Evolutionary conservation across 1,139 yeast genomes (phyloP).

Genomic region (Geotrichum australiense): DNA sequence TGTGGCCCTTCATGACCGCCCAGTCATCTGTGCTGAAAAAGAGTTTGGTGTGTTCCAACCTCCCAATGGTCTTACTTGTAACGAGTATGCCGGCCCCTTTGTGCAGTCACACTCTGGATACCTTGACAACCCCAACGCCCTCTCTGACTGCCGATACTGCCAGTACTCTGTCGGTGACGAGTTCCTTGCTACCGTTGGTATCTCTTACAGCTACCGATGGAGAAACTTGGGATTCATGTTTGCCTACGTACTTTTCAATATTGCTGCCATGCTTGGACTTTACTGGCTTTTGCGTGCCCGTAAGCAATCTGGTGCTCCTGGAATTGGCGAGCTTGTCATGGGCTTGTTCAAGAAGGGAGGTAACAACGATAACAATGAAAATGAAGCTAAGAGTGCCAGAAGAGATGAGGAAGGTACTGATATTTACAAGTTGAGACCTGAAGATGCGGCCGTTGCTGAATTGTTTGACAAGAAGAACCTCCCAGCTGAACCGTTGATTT

Average conservation of each 20-base stretch:
- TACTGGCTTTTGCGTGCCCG: conserved; percentile 31
- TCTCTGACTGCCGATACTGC: conserved; percentile 53
- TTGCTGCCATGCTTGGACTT: conserved; percentile 38
- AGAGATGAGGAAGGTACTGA: conserved; percentile 6
- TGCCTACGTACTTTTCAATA: conserved; percentile 42
- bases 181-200: conserved; percentile 41
- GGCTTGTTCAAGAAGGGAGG: conserved; percentile 3
- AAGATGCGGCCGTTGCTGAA: conserved; percentile 7
- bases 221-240: conserved; percentile 49
- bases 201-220: conserved; percentile 46
- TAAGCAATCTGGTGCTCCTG: conserved; percentile 12
- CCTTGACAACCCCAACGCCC: conserved; percentile 45
- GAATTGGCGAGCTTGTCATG: conserved; percentile 3
- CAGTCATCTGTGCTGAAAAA: conserved; percentile 44
- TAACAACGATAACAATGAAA: too few relatives aligned
- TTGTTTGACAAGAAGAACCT: conserved; percentile 4
- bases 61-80: conserved; percentile 55
- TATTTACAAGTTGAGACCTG: conserved; percentile 10
- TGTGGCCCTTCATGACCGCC: conserved; percentile 45
- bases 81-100: conserved; percentile 40
- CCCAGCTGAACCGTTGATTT: too few relatives aligned
- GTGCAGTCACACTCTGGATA: conserved; percentile 43
- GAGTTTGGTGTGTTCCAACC: conserved; percentile 52
- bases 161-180: conserved; percentile 46
- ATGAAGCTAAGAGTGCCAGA: not conserved